Percentiles rank a stretch among this genome's conserved stretches.
These are phyloP conservation scores for Penicillium sp. DNA, from an alignment of 2,329 filamentous ascomycete species.

Conservation along the genomic window DNA sequence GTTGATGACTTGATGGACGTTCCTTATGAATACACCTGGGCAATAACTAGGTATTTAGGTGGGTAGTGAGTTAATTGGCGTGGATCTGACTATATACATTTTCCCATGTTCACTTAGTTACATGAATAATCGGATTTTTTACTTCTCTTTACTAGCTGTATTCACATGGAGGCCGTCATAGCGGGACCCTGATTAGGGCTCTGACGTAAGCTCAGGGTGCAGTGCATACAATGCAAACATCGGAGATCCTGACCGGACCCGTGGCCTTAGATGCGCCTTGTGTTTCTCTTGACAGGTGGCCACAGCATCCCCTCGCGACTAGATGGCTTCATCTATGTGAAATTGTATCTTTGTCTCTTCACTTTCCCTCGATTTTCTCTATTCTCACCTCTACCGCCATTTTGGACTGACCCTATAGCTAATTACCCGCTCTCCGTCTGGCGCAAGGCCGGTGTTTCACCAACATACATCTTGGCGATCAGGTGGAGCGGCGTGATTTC, in stretches of 20 bases:
- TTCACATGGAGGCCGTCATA: no score
- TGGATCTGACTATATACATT: background rate
- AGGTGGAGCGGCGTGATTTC: constrained; percentile 8
- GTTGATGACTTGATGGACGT: constrained; percentile 17
- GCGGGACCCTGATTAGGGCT: background rate
- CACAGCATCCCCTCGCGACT: constrained; percentile 25
- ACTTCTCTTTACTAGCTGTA: no score
- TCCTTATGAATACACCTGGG: constrained; percentile 14
- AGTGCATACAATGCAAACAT: constrained; percentile 21
- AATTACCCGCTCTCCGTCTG: constrained; percentile 7
- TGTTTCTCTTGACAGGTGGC: constrained; percentile 34
- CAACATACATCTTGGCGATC: constrained; percentile 13
- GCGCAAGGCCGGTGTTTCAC: constrained; percentile 19
- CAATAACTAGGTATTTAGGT: constrained; percentile 1
- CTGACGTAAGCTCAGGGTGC: background rate
- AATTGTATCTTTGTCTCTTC: constrained; percentile 10
- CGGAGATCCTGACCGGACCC: constrained; percentile 20
- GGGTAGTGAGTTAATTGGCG: constrained; percentile 13
- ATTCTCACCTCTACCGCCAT: background rate
- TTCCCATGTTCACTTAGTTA: background rate
- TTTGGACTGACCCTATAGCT: constrained; percentile 9
- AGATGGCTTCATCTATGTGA: constrained; percentile 25
- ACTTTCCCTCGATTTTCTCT: background rate
- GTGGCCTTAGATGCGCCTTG: constrained; percentile 24
- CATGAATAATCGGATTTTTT: no score